Percentiles rank a stretch among this genome's conserved stretches.
phyloP scores from a whole-genome alignment of 768 basidiomycete species.

The Pseudohyphozyma bogoriensis region DNA sequence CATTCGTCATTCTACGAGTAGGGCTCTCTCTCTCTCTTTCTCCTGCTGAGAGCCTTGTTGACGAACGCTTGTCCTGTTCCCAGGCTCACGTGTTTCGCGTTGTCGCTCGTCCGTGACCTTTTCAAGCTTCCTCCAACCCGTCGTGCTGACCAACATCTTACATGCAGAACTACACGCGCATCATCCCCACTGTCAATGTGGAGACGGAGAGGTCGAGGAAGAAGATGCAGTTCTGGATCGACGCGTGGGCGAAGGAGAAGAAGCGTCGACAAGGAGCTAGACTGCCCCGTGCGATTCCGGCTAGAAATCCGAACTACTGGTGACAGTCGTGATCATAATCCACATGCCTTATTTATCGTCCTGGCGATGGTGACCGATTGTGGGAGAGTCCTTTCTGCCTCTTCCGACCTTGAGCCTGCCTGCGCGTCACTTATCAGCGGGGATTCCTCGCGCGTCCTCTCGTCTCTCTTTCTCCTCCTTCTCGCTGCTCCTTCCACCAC shows the following conservation, averaged over 20 bases:
- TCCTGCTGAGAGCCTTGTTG: background rate
- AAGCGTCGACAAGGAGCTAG: conserved; percentile 46
- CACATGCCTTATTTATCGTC: no score
- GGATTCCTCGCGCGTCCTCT: no score
- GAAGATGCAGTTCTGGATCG: conserved; percentile 82
- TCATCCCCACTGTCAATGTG: conserved; percentile 93
- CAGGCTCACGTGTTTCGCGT: conserved; percentile 67
- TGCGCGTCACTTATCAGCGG: no score
- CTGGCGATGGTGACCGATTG: no score
- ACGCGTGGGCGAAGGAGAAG: conserved; percentile 77
- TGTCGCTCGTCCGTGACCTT: conserved; percentile 52
- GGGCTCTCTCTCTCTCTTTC: background rate
- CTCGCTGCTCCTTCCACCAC: no score
- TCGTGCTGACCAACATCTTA: conserved; percentile 14
- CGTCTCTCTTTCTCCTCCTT: no score
- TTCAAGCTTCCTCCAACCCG: background rate
- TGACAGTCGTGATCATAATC: no score
- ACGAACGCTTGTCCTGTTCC: background rate
- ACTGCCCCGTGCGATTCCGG: conserved; percentile 18
- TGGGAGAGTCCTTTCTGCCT: no score
- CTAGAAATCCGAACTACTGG: conserved; percentile 24
- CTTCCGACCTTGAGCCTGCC: no score
- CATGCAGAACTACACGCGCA: conserved; percentile 56
- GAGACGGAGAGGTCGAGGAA: conserved; percentile 59
- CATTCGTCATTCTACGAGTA: conserved; percentile 85